A percentile compares a stretch with the other conserved stretches of the same genome.
Conservation (phyloP, 192 early-diverging fungal species). For the Coemansia sp. region DNA sequence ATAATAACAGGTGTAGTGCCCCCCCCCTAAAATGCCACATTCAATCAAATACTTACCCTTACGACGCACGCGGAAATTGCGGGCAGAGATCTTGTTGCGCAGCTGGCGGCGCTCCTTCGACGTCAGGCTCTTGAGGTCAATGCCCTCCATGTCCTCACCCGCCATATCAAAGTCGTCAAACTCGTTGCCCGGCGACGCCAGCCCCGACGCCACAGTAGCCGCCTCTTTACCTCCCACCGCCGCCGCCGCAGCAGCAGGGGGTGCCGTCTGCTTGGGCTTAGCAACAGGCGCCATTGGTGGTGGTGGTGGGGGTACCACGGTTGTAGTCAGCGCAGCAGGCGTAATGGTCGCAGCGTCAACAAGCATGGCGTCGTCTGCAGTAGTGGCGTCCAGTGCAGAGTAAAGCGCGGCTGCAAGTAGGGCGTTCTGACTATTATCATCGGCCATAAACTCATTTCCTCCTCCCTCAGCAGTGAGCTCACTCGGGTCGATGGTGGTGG, state of each 20-base stretch:
- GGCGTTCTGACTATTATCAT: conserved; percentile 9
- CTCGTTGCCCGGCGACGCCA: neutral
- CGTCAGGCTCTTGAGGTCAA: conserved; percentile 65
- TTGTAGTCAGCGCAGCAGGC: neutral
- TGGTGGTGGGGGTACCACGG: neutral
- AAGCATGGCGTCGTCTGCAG: conserved; percentile 14
- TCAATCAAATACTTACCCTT: conserved; percentile 76
- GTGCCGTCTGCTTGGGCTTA: neutral
- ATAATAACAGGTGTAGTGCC: neutral
- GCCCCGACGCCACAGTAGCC: neutral
- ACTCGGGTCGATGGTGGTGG: conserved; percentile 37
- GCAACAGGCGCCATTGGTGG: neutral
- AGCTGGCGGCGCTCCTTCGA: conserved; percentile 79
- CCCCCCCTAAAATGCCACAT: no score
- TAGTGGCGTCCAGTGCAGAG: conserved; percentile 17
- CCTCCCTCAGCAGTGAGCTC: conserved; percentile 7
- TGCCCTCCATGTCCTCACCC: conserved; percentile 40
- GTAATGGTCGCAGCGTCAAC: conserved; percentile 11
- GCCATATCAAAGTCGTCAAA: conserved; percentile 10
- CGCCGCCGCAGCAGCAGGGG: neutral
- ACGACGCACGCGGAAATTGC: conserved; percentile 81
- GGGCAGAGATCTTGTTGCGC: conserved; percentile 84
- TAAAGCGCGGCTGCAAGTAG: conserved; percentile 22
- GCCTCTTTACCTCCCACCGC: neutral
- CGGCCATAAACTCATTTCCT: conserved; percentile 6